These are phyloP conservation scores for Lentinula lateritia DNA, from an alignment of 768 basidiomycete species.

Conservation along the genomic window DNA sequence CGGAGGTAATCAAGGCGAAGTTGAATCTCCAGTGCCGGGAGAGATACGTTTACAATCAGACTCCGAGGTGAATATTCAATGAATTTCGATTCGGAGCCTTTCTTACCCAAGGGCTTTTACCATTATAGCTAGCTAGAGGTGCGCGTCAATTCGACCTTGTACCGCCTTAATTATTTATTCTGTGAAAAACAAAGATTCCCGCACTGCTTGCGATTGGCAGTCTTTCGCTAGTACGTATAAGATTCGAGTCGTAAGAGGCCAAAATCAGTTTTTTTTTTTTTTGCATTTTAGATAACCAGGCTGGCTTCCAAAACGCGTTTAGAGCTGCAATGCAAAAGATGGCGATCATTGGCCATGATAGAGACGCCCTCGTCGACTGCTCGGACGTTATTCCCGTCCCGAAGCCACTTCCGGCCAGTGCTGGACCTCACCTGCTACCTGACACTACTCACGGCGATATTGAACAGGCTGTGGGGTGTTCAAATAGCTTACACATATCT, in stretches of 20 bases:
- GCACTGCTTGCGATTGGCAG: conserved; percentile 47
- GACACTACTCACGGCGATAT: conserved; percentile 21
- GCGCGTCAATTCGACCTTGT: neutral
- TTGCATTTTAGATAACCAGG: conserved; percentile 19
- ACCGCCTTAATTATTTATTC: neutral
- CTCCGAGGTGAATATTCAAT: conserved; percentile 1
- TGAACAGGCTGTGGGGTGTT: conserved; percentile 19
- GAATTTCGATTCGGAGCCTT: neutral
- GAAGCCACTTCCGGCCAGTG: conserved; percentile 19
- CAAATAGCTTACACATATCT: neutral
- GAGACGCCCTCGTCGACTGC: conserved; percentile 32
- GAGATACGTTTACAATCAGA: conserved; percentile 17
- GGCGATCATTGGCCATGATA: conserved; percentile 34
- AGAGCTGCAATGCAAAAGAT: conserved; percentile 39
- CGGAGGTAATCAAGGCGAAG: conserved; percentile 9
- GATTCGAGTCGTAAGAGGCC: neutral
- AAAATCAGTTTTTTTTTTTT: neutral
- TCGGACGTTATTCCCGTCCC: conserved; percentile 35
- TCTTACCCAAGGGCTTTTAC: neutral
- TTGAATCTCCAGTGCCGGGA: conserved; percentile 12
- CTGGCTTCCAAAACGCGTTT: conserved; percentile 28
- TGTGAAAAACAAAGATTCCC: conserved; percentile 21
- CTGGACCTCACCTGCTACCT: conserved; percentile 25
- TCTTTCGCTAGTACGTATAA: conserved; percentile 23
- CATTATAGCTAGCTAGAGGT: neutral